Percentiles rank a stretch among this genome's conserved stretches.
These are phyloP conservation scores for Prunus padus DNA, from an alignment of 306 rosid genomes.

Conservation along the genomic window DNA sequence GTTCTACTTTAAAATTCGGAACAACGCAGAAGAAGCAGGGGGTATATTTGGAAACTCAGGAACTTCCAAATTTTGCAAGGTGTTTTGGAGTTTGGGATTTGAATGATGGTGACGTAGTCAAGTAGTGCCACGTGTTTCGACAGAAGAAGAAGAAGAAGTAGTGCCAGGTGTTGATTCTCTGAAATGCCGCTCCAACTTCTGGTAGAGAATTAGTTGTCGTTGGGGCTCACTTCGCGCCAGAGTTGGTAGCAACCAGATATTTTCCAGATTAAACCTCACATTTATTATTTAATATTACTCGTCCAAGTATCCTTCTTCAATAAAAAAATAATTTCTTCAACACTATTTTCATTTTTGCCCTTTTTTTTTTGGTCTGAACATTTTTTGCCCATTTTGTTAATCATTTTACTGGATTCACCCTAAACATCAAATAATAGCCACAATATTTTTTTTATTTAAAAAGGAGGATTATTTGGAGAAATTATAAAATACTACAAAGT, in stretches of 20 bases:
- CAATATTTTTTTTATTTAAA: not conserved
- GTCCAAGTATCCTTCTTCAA: not conserved
- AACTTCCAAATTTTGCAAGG: not conserved
- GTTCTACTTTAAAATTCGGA: too few relatives aligned
- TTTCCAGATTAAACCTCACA: constrained; percentile 1
- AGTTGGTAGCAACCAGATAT: constrained; percentile 29
- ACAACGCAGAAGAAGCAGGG: not conserved
- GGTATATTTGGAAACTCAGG: not conserved
- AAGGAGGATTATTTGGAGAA: not conserved
- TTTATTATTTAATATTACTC: constrained; percentile 1
- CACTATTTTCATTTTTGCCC: too few relatives aligned
- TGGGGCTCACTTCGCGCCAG: not conserved
- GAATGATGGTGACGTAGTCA: constrained; percentile 16
- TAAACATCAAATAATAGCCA: not conserved
- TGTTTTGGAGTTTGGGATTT: not conserved
- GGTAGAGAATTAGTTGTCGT: constrained; percentile 23
- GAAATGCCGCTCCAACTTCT: constrained; percentile 13
- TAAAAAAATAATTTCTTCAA: not conserved
- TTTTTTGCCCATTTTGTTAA: too few relatives aligned
- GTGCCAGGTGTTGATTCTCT: constrained; percentile 18
- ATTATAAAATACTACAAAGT: not conserved
- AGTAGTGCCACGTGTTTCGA: constrained; percentile 18
- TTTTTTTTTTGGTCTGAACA: too few relatives aligned
- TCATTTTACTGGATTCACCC: not conserved
- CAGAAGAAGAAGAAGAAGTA: not conserved